Evolutionary conservation across 305 asterid genomes (phyloP).

Genomic region (Fraxinus sp.): DNA sequence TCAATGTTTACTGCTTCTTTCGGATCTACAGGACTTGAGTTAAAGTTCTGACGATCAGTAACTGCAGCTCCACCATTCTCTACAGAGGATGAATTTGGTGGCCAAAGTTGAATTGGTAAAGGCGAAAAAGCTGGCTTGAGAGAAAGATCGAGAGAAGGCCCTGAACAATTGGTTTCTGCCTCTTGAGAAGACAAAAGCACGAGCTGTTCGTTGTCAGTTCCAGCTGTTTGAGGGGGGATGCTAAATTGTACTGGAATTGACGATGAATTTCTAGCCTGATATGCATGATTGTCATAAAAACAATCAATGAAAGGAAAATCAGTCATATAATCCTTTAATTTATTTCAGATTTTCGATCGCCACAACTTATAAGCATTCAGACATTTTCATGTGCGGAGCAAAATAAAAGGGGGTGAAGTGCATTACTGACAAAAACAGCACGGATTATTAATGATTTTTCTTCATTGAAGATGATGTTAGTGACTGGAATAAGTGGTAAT

Average conservation of each 20-base stretch:
- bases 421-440: background rate
- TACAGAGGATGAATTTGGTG: constrained; percentile 41
- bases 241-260: constrained; percentile 35
- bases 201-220: constrained; percentile 37
- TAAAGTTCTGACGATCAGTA: constrained; percentile 39
- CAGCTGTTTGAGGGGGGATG: constrained; percentile 40
- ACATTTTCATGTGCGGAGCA: background rate
- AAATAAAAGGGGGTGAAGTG: background rate
- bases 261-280: constrained; percentile 49
- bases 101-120: constrained; percentile 54
- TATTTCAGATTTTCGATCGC: background rate
- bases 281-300: constrained; percentile 5
- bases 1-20: constrained; percentile 45
- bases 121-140: constrained; percentile 58
- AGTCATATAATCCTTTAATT: constrained; percentile 2
- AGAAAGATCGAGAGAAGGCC: constrained; percentile 63
- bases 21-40: constrained; percentile 37
- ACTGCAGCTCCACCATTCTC: constrained; percentile 29
- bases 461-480: background rate
- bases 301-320: background rate
- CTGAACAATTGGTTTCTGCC: constrained; percentile 28
- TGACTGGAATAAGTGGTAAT: background rate
- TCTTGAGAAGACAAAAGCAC: constrained; percentile 30
- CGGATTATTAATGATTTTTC: background rate
- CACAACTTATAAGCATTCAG: background rate